phyloP scores from a whole-genome alignment of 1,284 basidiomycete species.

The Microbotryomycetes sp. region DNA sequence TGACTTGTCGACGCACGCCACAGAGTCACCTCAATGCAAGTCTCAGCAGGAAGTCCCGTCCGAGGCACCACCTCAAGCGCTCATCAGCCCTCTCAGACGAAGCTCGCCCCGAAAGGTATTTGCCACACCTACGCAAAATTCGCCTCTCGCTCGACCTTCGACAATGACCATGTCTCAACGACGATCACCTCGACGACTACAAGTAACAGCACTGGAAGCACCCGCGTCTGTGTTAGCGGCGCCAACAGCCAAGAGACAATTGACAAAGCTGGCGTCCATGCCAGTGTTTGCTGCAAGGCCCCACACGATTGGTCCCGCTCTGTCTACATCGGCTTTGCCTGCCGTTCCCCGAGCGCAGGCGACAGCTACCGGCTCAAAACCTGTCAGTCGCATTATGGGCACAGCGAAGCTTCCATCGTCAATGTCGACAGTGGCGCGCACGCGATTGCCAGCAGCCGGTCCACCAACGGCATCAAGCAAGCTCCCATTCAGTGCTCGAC shows the following conservation, averaged over 20 bases:
- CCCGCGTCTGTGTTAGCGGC: conserved; percentile 7
- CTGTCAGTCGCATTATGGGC: no score
- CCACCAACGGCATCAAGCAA: not conserved
- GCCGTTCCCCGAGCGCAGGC: not conserved
- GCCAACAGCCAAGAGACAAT: conserved; percentile 15
- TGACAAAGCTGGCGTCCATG: conserved; percentile 16
- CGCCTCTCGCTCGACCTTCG: not conserved
- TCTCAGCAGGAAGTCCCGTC: no score
- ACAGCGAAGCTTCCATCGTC: not conserved
- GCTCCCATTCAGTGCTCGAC: no score
- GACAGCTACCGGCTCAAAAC: not conserved
- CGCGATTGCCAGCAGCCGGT: not conserved
- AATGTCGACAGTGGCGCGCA: not conserved
- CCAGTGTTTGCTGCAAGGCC: not conserved
- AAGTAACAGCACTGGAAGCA: not conserved
- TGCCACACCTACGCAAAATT: not conserved
- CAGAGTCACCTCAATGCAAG: no score
- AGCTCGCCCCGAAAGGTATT: not conserved
- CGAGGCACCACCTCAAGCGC: not conserved
- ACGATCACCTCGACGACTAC: not conserved
- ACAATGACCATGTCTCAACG: not conserved
- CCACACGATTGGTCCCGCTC: not conserved
- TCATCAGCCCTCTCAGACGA: not conserved
- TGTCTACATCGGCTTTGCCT: not conserved
- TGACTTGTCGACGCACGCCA: no score